Evolutionary conservation across 139 green algal species (phyloP), one percentile per base, ranked within the genome.

Genomic region (Haematococcus sp.): DNA sequence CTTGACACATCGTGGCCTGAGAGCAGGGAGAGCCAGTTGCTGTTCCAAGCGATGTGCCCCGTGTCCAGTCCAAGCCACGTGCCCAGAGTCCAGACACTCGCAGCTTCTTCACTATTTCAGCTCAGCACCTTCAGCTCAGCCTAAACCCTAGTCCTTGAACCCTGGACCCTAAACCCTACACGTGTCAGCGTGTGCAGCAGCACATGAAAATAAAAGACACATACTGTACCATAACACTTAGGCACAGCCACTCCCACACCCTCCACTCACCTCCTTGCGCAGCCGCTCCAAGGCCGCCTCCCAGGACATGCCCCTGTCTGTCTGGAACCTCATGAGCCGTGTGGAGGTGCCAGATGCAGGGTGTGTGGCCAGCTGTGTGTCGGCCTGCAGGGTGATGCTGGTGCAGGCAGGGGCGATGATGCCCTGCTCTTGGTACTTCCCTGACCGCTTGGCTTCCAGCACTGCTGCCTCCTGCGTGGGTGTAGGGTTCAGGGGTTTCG

Each of bases 331-430:
- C 55, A 28, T 73, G 7, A 67, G 64, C 4, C 54, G 54, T 4
- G 23, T 63, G 23, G 23, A 30, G 4, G 9, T 7, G 9, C 54
- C 23, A 9, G 9, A 20, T 30, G 34, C 16, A 5, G 32, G 22
- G 64, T 71, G 64, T 19, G 31, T 33, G 55, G 23, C 25, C 70
- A 22, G n/a, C 4, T 13, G 30, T 56, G 51, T 73, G 44, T 40
- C 31, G 9, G 13, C 54, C 16, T n/a, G 11, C 7, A 67, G 56
- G 35, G 30, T 52, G 40, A 92, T 84, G 32, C 55, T 59, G 5
- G 68, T 70, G 33, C 79, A 88, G 7, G 35, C 44, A 16, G 88
- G 75, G 49, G 80, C 76, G 40, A 89, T 81, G 69, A 93, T 90
- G 71, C 84, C 86, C 4, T 63, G 74, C 44, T 82, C 72, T 13